Base-by-base conservation (phyloP, 805 yeast species). In the Myxozyma vanderwaltii region DNA sequence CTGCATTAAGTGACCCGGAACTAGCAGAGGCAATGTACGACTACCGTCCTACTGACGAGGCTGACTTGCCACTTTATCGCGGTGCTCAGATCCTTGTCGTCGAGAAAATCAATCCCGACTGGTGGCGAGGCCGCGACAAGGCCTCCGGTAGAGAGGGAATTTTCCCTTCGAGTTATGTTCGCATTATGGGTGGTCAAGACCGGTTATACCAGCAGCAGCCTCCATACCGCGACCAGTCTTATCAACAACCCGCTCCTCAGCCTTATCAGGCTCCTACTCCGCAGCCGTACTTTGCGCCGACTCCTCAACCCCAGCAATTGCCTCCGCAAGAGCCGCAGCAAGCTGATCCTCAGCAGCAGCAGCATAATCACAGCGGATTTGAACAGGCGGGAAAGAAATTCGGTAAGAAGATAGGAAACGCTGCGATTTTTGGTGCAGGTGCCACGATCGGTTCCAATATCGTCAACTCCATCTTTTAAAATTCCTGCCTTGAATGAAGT, bases 381-480 rank as follows among this genome's bases (percentile, higher is more conserved):
- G 77, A 74, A 45, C 63, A 65, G 13, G 62, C 65, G 51, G 72
- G 71, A 21, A 70, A 82, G 73, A 85, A 81, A 69, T 92, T 89
- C 66, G 95, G 95, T 26, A 80, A 88, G 63, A 86, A 89, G 74
- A 76, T 91, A 59, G 96, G 96, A 60, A 84, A 90, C 66, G 95
- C 97, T n/a, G 91, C 95, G 36, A 83, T 91, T 50, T 92, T 90
- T 66, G 97, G 97, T 74, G 97, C 96, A 8, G 98, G 98, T 78
- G 96, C 97, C 40, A 86, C 96, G 1, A 78, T 91, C 55, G 98
- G 98, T 70, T 81, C 89, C 46, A 90, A 88, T 68, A 68, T 92
- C 52, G 89, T 91, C 41, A 84, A 87, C 69, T 80, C 88, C 44
- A 86, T 89, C 60, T 84, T 86, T 67, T 84, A 74, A 41, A 12